phyloP scores from a whole-genome alignment of 2,329 filamentous ascomycete genomes.

The Fusarium foetens region DNA sequence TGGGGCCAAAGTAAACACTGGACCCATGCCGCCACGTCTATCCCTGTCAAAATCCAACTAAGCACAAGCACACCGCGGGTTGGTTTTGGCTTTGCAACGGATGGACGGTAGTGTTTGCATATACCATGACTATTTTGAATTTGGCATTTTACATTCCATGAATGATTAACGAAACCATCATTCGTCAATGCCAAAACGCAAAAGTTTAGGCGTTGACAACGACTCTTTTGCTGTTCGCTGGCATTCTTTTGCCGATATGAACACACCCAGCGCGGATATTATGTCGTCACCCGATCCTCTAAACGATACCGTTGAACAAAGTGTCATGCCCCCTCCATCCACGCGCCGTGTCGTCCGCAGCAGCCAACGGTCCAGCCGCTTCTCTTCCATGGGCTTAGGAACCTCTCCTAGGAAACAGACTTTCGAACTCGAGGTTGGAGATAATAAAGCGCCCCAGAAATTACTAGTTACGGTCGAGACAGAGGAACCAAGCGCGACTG shows the following conservation, averaged over 20 bases:
- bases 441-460: slow-evolving; percentile 60
- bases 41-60: slow-evolving; percentile 29
- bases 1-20: slow-evolving; percentile 47
- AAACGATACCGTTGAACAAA: slow-evolving; percentile 51
- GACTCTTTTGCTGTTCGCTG: slow-evolving; percentile 50
- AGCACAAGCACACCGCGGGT: slow-evolving; percentile 27
- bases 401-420: slow-evolving; percentile 65
- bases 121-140: slow-evolving; percentile 4
- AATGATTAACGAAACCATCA: slow-evolving; percentile 27
- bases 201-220: slow-evolving; percentile 37
- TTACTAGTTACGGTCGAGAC: slow-evolving; percentile 67
- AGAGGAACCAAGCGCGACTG: slow-evolving; percentile 51
- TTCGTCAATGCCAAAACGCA: slow-evolving; percentile 47
- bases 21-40: slow-evolving; percentile 25
- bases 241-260: slow-evolving; percentile 50
- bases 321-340: slow-evolving; percentile 50
- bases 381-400: slow-evolving; percentile 48
- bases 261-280: slow-evolving; percentile 54
- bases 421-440: slow-evolving; percentile 66
- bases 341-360: slow-evolving; percentile 58
- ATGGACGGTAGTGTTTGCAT: slow-evolving; percentile 20
- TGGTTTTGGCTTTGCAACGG: slow-evolving; percentile 19
- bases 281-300: slow-evolving; percentile 64
- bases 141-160: slow-evolving; percentile 37
- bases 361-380: slow-evolving; percentile 55